A percentile compares a stretch with the other conserved stretches of the same genome.
phyloP scores from a whole-genome alignment of 345 rosid species.

The Moringa oleifera region DNA sequence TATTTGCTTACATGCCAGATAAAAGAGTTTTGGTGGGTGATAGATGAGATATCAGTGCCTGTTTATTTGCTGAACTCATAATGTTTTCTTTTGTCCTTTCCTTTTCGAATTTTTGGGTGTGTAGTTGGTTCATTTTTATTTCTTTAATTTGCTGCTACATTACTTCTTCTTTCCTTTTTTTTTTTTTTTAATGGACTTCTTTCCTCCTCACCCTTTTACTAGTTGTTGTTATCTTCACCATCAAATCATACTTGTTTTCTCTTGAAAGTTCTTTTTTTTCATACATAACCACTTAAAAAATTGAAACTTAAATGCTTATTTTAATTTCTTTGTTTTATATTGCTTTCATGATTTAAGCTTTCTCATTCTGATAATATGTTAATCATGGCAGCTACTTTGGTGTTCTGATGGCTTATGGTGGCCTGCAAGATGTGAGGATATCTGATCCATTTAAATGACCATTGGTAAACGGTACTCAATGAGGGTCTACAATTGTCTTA shows the following conservation, averaged over 20 bases:
- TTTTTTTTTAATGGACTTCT: not conserved
- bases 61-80: no score
- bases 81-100: no score
- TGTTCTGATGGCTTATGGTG: conserved; percentile 81
- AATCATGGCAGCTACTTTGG: conserved; percentile 67
- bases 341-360: not conserved
- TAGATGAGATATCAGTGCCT: no score
- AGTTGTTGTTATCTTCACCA: not conserved
- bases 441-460: conserved; percentile 13
- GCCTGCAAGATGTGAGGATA: conserved; percentile 82
- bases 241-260: no score
- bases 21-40: no score
- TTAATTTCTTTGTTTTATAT: not conserved
- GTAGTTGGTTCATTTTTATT: no score
- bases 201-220: not conserved
- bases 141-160: not conserved
- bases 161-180: not conserved
- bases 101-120: no score
- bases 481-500: not conserved
- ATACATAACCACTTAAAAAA: not conserved
- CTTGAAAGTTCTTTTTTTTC: no score
- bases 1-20: no score
- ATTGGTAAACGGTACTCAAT: not conserved
- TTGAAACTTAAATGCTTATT: conserved; percentile 1
- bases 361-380: conserved; percentile 25